phyloP scores from a whole-genome alignment of 441 rosid species.

The Mallotus japonicus region DNA sequence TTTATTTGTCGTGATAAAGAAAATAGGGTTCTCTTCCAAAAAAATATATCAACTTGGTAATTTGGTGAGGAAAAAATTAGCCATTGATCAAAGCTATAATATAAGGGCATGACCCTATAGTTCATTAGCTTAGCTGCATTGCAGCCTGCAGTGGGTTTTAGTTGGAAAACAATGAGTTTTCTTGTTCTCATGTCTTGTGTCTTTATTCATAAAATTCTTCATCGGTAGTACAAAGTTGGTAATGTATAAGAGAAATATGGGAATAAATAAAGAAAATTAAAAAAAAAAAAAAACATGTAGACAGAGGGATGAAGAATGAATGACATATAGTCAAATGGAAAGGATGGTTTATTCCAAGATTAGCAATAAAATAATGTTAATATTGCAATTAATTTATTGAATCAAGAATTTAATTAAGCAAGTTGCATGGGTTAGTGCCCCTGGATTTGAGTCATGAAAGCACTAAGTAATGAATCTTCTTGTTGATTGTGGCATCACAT shows the following conservation, averaged over 20 bases:
- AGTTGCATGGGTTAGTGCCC: conserved; percentile 27
- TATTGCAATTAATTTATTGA: neutral
- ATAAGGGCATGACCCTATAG: neutral
- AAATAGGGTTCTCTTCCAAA: neutral
- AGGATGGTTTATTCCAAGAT: neutral
- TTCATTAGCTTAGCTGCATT: neutral
- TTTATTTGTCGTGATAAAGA: conserved; percentile 19
- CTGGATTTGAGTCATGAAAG: conserved; percentile 36
- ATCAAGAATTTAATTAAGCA: conserved; percentile 7
- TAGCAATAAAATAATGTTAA: neutral
- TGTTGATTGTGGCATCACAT: conserved; percentile 13
- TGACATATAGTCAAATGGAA: neutral
- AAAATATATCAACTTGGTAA: conserved; percentile 9
- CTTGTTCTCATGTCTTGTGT: conserved; percentile 25
- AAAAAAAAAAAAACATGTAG: neutral
- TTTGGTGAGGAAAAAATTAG: neutral
- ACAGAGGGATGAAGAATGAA: neutral
- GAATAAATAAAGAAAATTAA: neutral
- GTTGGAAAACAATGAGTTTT: neutral
- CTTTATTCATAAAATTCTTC: conserved; percentile 20
- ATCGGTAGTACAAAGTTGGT: neutral
- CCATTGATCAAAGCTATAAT: neutral
- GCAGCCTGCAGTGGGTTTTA: neutral
- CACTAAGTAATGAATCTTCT: conserved; percentile 19
- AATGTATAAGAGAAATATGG: no score